A percentile compares a stretch with the other conserved stretches of the same genome.
phyloP scores from a whole-genome alignment of 2,329 filamentous ascomycete species.

The Xylariales sp. region DNA sequence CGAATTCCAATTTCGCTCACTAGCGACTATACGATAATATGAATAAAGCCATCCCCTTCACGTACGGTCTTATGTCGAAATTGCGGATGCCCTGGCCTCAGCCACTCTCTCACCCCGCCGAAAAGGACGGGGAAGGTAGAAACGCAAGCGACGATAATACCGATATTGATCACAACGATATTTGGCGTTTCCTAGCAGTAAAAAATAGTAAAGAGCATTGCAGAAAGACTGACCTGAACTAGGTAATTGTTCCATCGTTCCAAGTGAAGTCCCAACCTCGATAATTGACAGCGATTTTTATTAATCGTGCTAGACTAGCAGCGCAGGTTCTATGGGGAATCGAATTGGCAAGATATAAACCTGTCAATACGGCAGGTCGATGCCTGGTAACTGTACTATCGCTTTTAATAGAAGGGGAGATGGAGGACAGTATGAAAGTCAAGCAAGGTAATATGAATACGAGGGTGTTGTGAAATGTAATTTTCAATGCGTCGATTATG shows the following conservation, averaged over 20 bases:
- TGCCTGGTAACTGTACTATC: too few relatives aligned
- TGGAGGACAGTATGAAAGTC: too few relatives aligned
- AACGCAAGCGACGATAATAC: slow-evolving; percentile 4
- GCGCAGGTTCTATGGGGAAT: background rate
- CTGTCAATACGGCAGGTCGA: too few relatives aligned
- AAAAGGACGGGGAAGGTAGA: background rate
- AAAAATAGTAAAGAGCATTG: background rate
- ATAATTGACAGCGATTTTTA: background rate
- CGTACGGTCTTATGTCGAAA: too few relatives aligned
- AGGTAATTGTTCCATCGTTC: background rate
- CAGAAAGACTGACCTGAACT: slow-evolving; percentile 2
- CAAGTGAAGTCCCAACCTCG: background rate
- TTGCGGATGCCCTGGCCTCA: background rate
- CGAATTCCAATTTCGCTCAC: too few relatives aligned
- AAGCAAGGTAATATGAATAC: too few relatives aligned
- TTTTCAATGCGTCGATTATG: too few relatives aligned
- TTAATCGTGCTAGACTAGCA: slow-evolving; percentile 1
- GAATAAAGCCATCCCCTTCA: too few relatives aligned
- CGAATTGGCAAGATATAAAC: background rate
- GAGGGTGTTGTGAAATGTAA: too few relatives aligned
- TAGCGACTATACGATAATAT: too few relatives aligned
- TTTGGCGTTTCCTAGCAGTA: background rate
- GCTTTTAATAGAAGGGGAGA: too few relatives aligned
- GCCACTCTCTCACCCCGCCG: background rate
- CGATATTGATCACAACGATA: slow-evolving; percentile 1